Conservation (phyloP, 148 eudicot species). For the Diospyros kaki region DNA sequence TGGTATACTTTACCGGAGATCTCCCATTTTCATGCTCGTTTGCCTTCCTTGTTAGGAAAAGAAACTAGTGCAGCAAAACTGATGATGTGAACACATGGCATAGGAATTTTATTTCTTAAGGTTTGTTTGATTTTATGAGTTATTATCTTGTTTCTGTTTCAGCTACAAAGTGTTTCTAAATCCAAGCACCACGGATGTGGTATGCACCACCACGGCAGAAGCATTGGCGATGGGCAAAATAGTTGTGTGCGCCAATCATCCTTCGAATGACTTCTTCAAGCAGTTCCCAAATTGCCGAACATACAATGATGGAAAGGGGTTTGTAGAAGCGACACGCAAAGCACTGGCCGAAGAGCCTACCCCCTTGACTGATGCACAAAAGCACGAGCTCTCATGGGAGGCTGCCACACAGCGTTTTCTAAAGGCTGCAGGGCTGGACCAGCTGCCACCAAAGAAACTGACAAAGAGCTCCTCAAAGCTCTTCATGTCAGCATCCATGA, state of each 20-base stretch:
- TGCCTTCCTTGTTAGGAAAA: no score
- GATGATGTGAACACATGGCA: background rate
- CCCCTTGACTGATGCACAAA: slow-evolving; percentile 58
- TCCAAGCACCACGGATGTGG: slow-evolving; percentile 98
- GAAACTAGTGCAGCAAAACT: no score
- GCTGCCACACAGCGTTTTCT: slow-evolving; percentile 84
- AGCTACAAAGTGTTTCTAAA: slow-evolving; percentile 92
- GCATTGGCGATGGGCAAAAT: slow-evolving; percentile 97
- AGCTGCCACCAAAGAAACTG: slow-evolving; percentile 18
- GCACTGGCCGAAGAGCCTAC: slow-evolving; percentile 65
- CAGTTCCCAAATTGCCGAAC: slow-evolving; percentile 81
- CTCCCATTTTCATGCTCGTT: no score
- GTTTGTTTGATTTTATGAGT: background rate
- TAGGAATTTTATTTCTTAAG: background rate
- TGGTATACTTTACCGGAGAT: background rate
- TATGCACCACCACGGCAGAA: slow-evolving; percentile 98
- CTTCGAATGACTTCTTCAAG: slow-evolving; percentile 93
- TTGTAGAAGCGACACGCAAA: slow-evolving; percentile 50
- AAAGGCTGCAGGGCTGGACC: slow-evolving; percentile 47
- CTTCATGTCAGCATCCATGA: slow-evolving; percentile 56
- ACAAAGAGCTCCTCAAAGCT: slow-evolving; percentile 31
- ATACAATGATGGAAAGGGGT: slow-evolving; percentile 55
- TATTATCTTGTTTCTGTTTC: slow-evolving; percentile 14
- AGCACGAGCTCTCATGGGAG: slow-evolving; percentile 81
- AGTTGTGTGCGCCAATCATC: slow-evolving; percentile 86